A percentile compares a stretch with the other conserved stretches of the same genome.
phyloP scores from a whole-genome alignment of 2,329 filamentous ascomycete genomes.

The Aureobasidium melanogenum region DNA sequence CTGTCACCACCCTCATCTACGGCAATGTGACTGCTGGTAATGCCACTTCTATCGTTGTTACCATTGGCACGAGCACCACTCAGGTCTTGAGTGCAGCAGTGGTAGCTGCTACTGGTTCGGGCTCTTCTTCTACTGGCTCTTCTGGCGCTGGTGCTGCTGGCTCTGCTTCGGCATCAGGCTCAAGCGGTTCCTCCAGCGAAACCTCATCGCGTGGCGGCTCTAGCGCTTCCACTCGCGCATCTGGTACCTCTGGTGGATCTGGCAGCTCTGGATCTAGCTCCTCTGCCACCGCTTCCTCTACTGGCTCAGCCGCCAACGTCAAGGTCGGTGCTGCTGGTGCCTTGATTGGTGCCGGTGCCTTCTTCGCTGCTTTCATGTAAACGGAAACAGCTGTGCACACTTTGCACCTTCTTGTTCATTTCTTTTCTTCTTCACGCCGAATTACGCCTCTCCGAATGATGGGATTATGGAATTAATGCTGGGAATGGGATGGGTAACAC shows the following conservation, averaged over 20 bases:
- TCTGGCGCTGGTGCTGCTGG: constrained; percentile 11
- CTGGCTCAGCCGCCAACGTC: constrained; percentile 20
- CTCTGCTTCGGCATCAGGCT: not conserved
- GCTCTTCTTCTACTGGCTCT: constrained; percentile 14
- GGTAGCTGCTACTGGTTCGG: constrained; percentile 12
- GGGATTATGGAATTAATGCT: not conserved
- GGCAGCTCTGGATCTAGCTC: constrained; percentile 17
- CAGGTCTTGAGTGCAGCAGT: constrained; percentile 9
- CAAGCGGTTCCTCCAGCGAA: constrained; percentile 1
- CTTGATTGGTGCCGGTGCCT: constrained; percentile 28
- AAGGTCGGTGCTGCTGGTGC: constrained; percentile 26
- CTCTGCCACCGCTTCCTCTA: constrained; percentile 15
- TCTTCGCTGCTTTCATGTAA: constrained; percentile 30
- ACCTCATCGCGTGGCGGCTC: not conserved
- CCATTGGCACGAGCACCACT: constrained; percentile 25
- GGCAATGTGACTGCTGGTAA: constrained; percentile 20
- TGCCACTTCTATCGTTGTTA: constrained; percentile 24
- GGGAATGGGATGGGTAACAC: not conserved
- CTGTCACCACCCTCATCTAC: constrained; percentile 20
- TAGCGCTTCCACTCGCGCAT: constrained; percentile 8
- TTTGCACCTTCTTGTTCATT: not conserved
- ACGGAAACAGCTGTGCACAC: not conserved
- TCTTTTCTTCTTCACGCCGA: not conserved
- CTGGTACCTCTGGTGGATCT: constrained; percentile 7
- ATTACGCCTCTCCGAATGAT: not conserved